These are phyloP conservation scores for Podila horticola DNA, from an alignment of 192 early-diverging fungal species.

Conservation along the genomic window DNA sequence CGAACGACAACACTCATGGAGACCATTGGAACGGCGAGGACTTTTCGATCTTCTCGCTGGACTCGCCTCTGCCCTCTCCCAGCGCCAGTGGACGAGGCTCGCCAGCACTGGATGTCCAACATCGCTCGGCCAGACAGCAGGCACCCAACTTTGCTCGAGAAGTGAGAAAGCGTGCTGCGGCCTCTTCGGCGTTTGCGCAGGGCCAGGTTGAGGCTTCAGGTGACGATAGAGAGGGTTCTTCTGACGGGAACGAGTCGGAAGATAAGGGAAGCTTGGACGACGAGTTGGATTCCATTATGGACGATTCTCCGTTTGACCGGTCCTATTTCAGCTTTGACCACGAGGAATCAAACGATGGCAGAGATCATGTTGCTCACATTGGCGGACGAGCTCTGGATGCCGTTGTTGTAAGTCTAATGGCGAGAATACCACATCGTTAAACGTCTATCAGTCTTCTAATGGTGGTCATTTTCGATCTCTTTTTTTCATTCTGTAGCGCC, in stretches of 20 bases:
- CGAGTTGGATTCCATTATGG: background rate
- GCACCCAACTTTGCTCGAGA: slow-evolving; percentile 40
- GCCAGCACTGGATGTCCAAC: background rate
- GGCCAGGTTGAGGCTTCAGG: slow-evolving; percentile 38
- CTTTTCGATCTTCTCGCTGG: slow-evolving; percentile 77
- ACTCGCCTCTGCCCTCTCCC: slow-evolving; percentile 8
- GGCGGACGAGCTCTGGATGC: slow-evolving; percentile 86
- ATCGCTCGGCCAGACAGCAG: slow-evolving; percentile 25
- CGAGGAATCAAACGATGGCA: slow-evolving; percentile 49
- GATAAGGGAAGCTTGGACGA: background rate
- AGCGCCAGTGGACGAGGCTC: background rate
- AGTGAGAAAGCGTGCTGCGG: slow-evolving; percentile 36
- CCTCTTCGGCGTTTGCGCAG: slow-evolving; percentile 29
- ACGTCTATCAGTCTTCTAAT: background rate
- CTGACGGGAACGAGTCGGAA: background rate
- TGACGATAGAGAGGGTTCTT: slow-evolving; percentile 2
- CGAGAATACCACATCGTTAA: background rate
- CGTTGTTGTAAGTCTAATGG: slow-evolving; percentile 61
- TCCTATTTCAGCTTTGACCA: slow-evolving; percentile 41
- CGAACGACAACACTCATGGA: slow-evolving; percentile 80
- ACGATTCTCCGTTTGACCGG: slow-evolving; percentile 43
- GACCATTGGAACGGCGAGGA: slow-evolving; percentile 92
- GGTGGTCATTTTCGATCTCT: background rate
- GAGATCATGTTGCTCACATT: slow-evolving; percentile 62
- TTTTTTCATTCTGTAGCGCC: slow-evolving; percentile 58